phyloP scores from a whole-genome alignment of 352 stramenopile species.

The Pythium diclinum region DNA sequence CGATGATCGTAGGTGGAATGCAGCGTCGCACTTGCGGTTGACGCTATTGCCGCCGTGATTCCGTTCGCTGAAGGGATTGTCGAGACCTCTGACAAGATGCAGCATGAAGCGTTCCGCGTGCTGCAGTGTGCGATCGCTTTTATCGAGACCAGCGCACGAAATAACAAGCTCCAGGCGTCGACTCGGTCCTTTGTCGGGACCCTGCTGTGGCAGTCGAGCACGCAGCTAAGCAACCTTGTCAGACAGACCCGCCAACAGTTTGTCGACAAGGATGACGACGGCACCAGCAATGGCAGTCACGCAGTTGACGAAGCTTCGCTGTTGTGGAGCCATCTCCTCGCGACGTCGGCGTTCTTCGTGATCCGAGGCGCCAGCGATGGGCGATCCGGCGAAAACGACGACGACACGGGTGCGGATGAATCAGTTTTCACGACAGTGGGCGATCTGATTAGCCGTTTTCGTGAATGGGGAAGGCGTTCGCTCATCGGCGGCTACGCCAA shows the following conservation, averaged over 20 bases:
- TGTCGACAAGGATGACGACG: slow-evolving; percentile 6
- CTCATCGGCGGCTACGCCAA: slow-evolving; percentile 10
- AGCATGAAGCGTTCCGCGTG: slow-evolving; percentile 21
- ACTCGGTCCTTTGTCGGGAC: slow-evolving; percentile 22
- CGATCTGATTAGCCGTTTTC: slow-evolving; percentile 39
- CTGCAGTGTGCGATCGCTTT: slow-evolving; percentile 19
- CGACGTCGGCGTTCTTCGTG: slow-evolving; percentile 7
- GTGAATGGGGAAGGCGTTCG: slow-evolving; percentile 30
- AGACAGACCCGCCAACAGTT: slow-evolving; percentile 18
- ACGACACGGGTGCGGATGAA: background rate
- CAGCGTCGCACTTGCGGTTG: slow-evolving; percentile 20
- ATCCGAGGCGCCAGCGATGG: slow-evolving; percentile 8
- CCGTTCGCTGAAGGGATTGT: slow-evolving; percentile 13
- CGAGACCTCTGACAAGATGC: slow-evolving; percentile 10
- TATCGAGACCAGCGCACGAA: slow-evolving; percentile 17
- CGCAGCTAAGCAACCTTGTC: slow-evolving; percentile 17
- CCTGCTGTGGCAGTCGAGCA: slow-evolving; percentile 16
- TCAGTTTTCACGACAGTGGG: slow-evolving; percentile 17
- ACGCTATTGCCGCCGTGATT: slow-evolving; percentile 19
- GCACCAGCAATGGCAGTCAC: background rate
- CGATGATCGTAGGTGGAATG: slow-evolving; percentile 17
- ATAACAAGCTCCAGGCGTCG: slow-evolving; percentile 22
- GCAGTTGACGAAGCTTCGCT: slow-evolving; percentile 1
- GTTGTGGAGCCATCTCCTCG: slow-evolving; percentile 8
- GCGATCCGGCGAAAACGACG: background rate